Base-by-base conservation (phyloP, 2,329 filamentous ascomycete species). In the Colletotrichum echinochloae region DNA sequence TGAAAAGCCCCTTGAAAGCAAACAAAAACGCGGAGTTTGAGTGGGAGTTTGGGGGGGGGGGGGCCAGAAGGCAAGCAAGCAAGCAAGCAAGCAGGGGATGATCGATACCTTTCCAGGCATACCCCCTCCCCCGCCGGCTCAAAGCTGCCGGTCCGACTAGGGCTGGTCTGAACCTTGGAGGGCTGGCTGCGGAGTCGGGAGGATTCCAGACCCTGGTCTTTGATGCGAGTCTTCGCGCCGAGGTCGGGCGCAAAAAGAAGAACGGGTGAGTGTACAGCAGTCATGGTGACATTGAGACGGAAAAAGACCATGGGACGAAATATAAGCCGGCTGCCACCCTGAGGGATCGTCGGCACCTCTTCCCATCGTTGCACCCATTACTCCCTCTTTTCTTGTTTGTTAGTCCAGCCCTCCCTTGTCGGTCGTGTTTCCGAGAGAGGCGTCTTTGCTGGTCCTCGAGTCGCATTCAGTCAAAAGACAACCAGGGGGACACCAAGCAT, bases 11-110 rank as follows among this genome's bases (percentile, higher is more conserved):
- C 59, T n/a, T 51, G 54, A 26, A 39, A 30, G 62, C 33, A 61
- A 33, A 46, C 46, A 56, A 39, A 66, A 67, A 67, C 64, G 67
- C 67, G 67, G 67, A 64, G 67, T 67, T 70, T 44, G 63, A 44
- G 20, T 67, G 14, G 33, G 30, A 57, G 54, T 39, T 65, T 28
- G 63, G 49, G 33, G 35, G 41, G 41, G 41, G 41, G 8, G 30
- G 30, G 37, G 23, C 39, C 26, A 9, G n/a, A 30, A 46, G 26
- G 41, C 26, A 48, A 48, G 28, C 28, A 33, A 48, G 20, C 28
- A n/a, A n/a, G n/a, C 37, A 57, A 44, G 37, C n/a, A 35, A 14
- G 44, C 30, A 20, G 28, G 49, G 56, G 55, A 57, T 44, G 63
- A 66, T 70, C 63, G 23, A 44, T 60, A 33, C 62, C 35, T 28